A percentile compares a stretch with the other conserved stretches of the same genome.
Evolutionary conservation across 73 alveolate species (phyloP).

Genomic region (Tetrahymena thermophila): DNA sequence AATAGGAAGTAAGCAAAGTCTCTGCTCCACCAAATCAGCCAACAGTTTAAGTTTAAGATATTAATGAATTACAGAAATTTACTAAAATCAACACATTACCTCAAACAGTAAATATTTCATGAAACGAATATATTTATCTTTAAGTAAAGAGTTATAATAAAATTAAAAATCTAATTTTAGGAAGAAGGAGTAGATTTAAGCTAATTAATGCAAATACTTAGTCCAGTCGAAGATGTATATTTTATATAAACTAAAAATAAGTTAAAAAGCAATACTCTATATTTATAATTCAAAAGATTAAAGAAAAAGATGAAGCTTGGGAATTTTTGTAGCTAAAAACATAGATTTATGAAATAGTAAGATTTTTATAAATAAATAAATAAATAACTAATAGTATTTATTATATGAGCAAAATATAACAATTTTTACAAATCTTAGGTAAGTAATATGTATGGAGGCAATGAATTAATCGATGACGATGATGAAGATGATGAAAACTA

Average conservation of each 20-base stretch:
- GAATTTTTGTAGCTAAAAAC: not conserved
- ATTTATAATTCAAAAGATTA: not conserved
- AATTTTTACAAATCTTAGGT: not conserved
- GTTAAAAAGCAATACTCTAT: not conserved
- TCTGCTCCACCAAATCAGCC: not conserved
- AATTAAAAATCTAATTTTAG: not conserved
- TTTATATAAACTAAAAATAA: too few species aligned
- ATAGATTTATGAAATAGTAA: not conserved
- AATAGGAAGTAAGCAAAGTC: not conserved
- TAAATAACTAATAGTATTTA: not conserved
- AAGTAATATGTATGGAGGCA: not conserved
- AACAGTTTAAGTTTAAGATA: not conserved
- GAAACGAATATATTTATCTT: not conserved
- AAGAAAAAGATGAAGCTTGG: not conserved
- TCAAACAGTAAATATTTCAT: not conserved
- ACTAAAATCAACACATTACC: not conserved
- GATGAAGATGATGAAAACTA: not conserved
- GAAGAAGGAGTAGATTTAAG: not conserved
- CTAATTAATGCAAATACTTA: not conserved
- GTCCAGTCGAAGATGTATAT: not conserved
- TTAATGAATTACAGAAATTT: not conserved
- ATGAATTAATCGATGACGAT: not conserved
- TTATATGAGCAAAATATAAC: not conserved
- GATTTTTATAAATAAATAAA: not conserved
- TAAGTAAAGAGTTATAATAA: not conserved